A percentile compares a stretch with the other conserved stretches of the same genome.
Conservation (phyloP, 495 filamentous ascomycete species). For the Hypoxylon subgilvum region DNA sequence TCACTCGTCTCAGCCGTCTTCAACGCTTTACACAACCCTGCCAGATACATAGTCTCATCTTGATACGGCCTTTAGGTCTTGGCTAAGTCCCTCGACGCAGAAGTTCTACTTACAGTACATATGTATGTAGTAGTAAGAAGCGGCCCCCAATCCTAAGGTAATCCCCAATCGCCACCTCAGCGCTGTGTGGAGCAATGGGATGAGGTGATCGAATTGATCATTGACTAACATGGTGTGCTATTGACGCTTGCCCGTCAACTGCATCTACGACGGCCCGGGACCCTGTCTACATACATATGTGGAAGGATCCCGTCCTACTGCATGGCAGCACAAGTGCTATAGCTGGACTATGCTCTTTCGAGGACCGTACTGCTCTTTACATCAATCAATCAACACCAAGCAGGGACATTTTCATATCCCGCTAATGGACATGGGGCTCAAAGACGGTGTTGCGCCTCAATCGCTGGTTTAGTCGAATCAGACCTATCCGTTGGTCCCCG, state of each 20-base stretch:
- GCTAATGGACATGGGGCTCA: constrained; percentile 34
- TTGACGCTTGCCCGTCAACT: constrained; percentile 29
- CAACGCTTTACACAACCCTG: constrained; percentile 13
- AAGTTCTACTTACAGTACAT: too few relatives aligned
- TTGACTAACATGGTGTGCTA: constrained; percentile 40
- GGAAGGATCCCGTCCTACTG: background rate
- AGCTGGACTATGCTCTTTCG: background rate
- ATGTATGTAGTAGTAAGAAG: too few relatives aligned
- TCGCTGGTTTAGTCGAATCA: constrained; percentile 30
- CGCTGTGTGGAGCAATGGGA: constrained; percentile 23
- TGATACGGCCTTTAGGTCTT: constrained; percentile 25
- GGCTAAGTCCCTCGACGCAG: constrained; percentile 9
- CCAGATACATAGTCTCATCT: constrained; percentile 14
- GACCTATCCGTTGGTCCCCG: constrained; percentile 22
- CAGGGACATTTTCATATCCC: constrained; percentile 12
- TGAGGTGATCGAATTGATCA: constrained; percentile 39
- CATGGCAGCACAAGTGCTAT: too few relatives aligned
- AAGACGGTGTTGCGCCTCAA: constrained; percentile 33
- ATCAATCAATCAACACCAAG: too few relatives aligned
- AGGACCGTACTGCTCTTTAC: background rate
- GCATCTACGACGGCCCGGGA: constrained; percentile 19
- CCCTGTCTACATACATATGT: constrained; percentile 19
- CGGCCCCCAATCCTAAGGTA: constrained; percentile 3
- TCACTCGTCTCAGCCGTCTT: too few relatives aligned
- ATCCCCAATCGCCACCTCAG: constrained; percentile 34